Conservation (phyloP, 2,329 filamentous ascomycete species). For the Talaromyces sp. region DNA sequence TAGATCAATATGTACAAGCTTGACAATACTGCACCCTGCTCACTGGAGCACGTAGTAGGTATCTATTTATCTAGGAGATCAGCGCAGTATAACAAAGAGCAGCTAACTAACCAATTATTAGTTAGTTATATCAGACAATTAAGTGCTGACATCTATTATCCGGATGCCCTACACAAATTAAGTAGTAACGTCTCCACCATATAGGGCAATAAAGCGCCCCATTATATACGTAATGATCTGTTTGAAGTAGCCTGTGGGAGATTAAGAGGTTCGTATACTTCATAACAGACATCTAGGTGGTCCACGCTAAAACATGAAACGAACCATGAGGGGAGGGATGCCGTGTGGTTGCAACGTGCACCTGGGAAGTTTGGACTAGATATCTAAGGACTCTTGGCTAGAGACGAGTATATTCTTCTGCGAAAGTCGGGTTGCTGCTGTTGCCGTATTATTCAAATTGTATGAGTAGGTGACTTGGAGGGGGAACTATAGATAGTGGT, state of each 20-base stretch:
- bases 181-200: neutral
- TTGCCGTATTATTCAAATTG: neutral
- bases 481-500: neutral
- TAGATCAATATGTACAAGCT: neutral
- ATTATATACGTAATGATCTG: neutral
- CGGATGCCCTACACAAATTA: neutral
- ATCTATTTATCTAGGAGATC: neutral
- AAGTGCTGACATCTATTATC: neutral
- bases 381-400: neutral
- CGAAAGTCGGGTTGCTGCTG: neutral
- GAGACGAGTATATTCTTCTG: neutral
- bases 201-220: neutral
- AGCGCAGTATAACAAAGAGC: neutral
- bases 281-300: neutral
- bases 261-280: neutral
- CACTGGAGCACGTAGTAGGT: neutral
- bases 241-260: neutral
- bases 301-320: constrained; percentile 1
- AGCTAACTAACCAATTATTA: neutral
- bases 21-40: neutral
- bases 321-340: neutral
- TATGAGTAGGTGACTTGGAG: neutral
- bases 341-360: neutral
- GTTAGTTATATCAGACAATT: neutral
- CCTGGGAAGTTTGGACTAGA: neutral